Evolutionary conservation across 2,329 filamentous ascomycete species (phyloP), one percentile per base, ranked within the genome.

Genomic region (Neurospora sp.): DNA sequence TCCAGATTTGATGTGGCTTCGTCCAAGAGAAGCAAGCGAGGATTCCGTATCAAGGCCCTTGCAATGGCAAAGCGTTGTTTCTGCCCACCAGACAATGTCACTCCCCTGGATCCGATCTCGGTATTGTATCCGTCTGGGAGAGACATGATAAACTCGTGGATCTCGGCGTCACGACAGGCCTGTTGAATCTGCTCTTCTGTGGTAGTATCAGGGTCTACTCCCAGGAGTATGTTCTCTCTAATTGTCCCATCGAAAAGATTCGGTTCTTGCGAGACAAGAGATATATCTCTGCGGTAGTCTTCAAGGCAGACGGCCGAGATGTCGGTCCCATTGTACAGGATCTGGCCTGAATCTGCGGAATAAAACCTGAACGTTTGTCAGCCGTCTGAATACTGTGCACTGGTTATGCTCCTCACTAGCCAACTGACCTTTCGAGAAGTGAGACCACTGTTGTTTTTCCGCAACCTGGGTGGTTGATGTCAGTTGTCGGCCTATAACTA

Each of bases 1-100:
- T 92, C 90, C 6, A 92, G 82, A 11, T 88, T 89, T 66, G 86
- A 89, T 0, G 91, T 93, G 2, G 90, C 90, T 79, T 93, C 91
- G 76, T 93, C 91, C 4, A 93, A 83, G 4, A 93, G 84, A 36
- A 92, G 79, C 2, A 92, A 80, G 43, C 86, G 82, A 0, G 90
- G 90, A n/a, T 86, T 80, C 1, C 90, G 83, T 4, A 90, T 85
- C 1, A 92, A 81, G 1, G 90, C 90, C 4, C 91, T 84, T 0
- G 91, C 90, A 69, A 92, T 91, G 6, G 88, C 86, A 4, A 92
- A 79, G 28, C 90, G 87, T 78, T 92, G 90, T 69, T 89, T 89
- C 79, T 92, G 90, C 0, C 90, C 90, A 11, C 90, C 90, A 0
- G 84, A 86, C 2, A 89, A 76, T 2, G 86, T 85, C 0, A 89